Percentiles rank a stretch among this genome's conserved stretches.
Evolutionary conservation across 2,329 filamentous ascomycete genomes (phyloP).

Genomic region (Cladophialophora immunda): DNA sequence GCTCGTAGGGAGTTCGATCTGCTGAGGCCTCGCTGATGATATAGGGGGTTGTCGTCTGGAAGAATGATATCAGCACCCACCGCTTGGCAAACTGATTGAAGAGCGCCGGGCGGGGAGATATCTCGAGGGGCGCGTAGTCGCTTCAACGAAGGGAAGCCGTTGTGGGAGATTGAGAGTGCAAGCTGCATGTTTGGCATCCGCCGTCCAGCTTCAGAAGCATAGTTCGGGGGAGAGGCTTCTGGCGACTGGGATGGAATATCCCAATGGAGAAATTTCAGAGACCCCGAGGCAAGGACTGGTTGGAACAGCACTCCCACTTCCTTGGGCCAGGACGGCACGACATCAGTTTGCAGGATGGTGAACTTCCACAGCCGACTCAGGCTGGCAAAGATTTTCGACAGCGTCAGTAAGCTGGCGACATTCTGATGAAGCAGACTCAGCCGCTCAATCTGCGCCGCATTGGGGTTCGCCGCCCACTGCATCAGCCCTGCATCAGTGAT

Average conservation of each 20-base stretch:
- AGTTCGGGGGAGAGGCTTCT: not conserved
- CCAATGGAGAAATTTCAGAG: slow-evolving; percentile 65
- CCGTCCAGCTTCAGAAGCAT: not conserved
- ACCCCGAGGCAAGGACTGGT: slow-evolving; percentile 58
- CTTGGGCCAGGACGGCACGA: slow-evolving; percentile 55
- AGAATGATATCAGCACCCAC: slow-evolving; percentile 50
- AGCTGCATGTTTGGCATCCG: slow-evolving; percentile 35
- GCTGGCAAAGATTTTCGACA: slow-evolving; percentile 62
- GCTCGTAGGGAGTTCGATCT: slow-evolving; percentile 56
- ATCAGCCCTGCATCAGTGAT: slow-evolving; percentile 65
- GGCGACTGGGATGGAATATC: slow-evolving; percentile 64
- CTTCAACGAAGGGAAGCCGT: slow-evolving; percentile 52
- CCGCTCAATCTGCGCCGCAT: slow-evolving; percentile 55
- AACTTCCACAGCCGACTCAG: slow-evolving; percentile 59
- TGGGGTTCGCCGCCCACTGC: slow-evolving; percentile 58
- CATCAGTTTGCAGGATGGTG: slow-evolving; percentile 60
- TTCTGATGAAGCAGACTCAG: slow-evolving; percentile 64
- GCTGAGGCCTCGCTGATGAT: slow-evolving; percentile 41
- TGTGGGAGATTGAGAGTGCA: slow-evolving; percentile 47
- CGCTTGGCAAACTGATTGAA: slow-evolving; percentile 55
- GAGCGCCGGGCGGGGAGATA: slow-evolving; percentile 52
- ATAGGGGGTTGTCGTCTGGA: slow-evolving; percentile 50
- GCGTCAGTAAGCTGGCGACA: slow-evolving; percentile 59
- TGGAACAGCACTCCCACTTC: slow-evolving; percentile 49
- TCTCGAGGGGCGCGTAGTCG: slow-evolving; percentile 55